Conservation (phyloP, 2,329 filamentous ascomycete genomes). For the Aspergillus uvarum region DNA sequence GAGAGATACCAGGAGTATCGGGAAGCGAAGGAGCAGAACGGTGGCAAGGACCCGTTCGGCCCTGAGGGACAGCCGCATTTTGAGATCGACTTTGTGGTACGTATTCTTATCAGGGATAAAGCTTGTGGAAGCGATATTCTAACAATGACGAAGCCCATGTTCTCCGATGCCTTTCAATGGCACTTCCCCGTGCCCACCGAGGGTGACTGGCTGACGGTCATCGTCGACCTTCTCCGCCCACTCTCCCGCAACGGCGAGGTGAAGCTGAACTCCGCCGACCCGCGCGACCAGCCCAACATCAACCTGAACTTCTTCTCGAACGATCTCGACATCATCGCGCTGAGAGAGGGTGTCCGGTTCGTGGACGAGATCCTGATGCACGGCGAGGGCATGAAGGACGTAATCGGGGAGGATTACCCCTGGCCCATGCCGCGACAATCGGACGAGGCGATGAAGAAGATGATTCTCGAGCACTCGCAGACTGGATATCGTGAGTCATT, state of each 20-base stretch:
- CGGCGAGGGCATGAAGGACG: neutral
- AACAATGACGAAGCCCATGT: neutral
- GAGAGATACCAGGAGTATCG: slow-evolving; percentile 4
- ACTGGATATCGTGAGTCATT: neutral
- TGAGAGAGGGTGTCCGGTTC: neutral
- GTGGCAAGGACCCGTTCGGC: neutral
- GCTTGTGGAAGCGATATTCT: too few relatives aligned
- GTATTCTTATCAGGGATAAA: neutral
- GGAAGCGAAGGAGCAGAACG: slow-evolving; percentile 3
- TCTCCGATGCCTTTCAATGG: slow-evolving; percentile 4
- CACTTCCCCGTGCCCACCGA: slow-evolving; percentile 1
- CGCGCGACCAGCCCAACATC: neutral
- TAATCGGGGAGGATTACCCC: neutral
- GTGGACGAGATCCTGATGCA: slow-evolving; percentile 1
- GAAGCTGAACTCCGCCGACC: slow-evolving; percentile 2
- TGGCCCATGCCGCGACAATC: slow-evolving; percentile 3
- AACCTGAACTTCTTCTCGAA: slow-evolving; percentile 4
- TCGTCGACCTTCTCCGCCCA: slow-evolving; percentile 2
- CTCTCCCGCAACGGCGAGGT: slow-evolving; percentile 2
- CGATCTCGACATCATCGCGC: slow-evolving; percentile 1
- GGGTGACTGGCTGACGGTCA: slow-evolving; percentile 2
- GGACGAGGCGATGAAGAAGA: slow-evolving; percentile 3
- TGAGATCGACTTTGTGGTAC: slow-evolving; percentile 3
- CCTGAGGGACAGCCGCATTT: slow-evolving; percentile 4
- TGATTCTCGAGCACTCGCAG: neutral